Conservation (phyloP, 2,329 filamentous ascomycete genomes). For the Paraphoma sp. region DNA sequence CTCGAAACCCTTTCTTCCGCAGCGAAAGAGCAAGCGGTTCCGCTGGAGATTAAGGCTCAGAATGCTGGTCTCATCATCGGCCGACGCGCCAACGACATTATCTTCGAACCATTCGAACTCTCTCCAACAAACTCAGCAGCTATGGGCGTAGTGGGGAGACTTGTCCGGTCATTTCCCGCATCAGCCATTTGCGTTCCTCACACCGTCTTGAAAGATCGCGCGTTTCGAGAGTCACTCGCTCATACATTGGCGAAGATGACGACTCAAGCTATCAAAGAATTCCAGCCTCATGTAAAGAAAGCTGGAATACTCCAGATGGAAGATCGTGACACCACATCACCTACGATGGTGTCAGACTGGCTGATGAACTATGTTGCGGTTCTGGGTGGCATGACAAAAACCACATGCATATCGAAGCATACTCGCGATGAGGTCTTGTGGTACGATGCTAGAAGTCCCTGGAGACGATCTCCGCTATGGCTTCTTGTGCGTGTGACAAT, state of each 20-base stretch:
- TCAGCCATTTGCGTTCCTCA: no score
- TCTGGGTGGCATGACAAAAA: constrained; percentile 38
- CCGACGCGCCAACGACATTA: constrained; percentile 20
- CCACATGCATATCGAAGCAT: constrained; percentile 55
- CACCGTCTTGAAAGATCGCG: constrained; percentile 6
- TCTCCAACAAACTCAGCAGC: constrained; percentile 49
- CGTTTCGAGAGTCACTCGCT: constrained; percentile 33
- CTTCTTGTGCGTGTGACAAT: constrained; percentile 61
- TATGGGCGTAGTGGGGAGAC: no score
- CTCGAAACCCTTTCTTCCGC: no score
- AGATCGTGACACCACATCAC: constrained; percentile 57
- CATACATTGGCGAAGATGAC: constrained; percentile 47
- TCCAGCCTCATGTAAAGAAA: no score
- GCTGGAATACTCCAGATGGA: no score
- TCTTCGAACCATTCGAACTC: constrained; percentile 57
- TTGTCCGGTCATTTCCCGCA: no score
- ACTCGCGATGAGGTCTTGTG: constrained; percentile 64
- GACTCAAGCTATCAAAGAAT: constrained; percentile 41
- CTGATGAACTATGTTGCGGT: constrained; percentile 51
- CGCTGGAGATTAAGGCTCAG: constrained; percentile 53
- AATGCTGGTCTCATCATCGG: constrained; percentile 57
- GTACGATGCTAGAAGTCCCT: constrained; percentile 47
- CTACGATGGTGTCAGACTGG: constrained; percentile 61
- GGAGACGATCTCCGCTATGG: constrained; percentile 63
- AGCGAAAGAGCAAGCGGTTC: no score